These are phyloP conservation scores for Aspergillus niger DNA, from an alignment of 2,329 filamentous ascomycete species.

Conservation along the genomic window DNA sequence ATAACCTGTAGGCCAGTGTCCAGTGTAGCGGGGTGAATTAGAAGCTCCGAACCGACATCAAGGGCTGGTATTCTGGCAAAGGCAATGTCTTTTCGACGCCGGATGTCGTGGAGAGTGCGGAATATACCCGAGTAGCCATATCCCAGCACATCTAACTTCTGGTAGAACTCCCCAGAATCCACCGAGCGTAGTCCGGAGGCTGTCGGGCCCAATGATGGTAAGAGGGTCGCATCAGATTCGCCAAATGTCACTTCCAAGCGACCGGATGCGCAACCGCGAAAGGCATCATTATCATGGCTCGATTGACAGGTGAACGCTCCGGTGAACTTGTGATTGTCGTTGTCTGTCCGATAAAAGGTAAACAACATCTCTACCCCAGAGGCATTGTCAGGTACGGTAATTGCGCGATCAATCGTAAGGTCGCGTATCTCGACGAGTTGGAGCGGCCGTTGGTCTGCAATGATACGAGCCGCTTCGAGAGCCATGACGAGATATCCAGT, in stretches of 20 bases:
- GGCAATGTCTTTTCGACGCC: neutral
- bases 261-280: slow-evolving; percentile 6
- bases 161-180: slow-evolving; percentile 6
- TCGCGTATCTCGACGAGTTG: slow-evolving; percentile 6
- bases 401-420: neutral
- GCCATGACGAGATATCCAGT: slow-evolving; percentile 23
- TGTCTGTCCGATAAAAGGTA: slow-evolving; percentile 1
- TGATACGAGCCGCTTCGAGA: slow-evolving; percentile 17
- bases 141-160: neutral
- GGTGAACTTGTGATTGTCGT: neutral
- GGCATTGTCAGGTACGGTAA: slow-evolving; percentile 7
- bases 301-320: slow-evolving; percentile 1
- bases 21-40: slow-evolving; percentile 21
- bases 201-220: neutral
- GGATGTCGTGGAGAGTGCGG: neutral
- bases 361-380: slow-evolving; percentile 6
- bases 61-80: neutral
- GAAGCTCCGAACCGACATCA: neutral
- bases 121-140: slow-evolving; percentile 3
- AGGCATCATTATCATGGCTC: neutral
- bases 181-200: neutral
- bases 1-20: slow-evolving; percentile 31
- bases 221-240: neutral
- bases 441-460: neutral
- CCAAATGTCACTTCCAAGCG: slow-evolving; percentile 3